A percentile compares a stretch with the other conserved stretches of the same genome.
Conservation (phyloP, 139 green algal genomes). For the Closterium sp. region DNA sequence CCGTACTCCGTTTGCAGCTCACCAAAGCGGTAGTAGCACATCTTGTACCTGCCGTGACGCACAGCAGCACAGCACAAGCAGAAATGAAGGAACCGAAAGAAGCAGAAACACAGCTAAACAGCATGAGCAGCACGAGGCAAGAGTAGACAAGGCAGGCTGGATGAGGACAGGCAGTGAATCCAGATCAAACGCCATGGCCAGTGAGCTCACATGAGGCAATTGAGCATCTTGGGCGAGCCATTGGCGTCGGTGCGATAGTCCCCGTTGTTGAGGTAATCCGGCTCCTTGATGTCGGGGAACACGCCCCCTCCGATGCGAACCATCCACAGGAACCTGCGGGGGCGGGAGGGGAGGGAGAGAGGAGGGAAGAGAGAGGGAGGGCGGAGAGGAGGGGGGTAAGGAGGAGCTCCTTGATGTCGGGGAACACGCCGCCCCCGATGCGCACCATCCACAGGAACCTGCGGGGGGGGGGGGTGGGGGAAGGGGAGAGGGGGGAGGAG, state of each 20-base stretch:
- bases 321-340: slow-evolving; percentile 54
- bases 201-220: slow-evolving; percentile 54
- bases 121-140: too few species aligned
- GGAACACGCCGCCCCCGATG: slow-evolving; percentile 55
- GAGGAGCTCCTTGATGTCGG: slow-evolving; percentile 69
- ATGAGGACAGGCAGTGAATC: too few species aligned
- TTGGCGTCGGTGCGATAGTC: slow-evolving; percentile 78
- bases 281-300: slow-evolving; percentile 69
- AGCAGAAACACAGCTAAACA: too few species aligned
- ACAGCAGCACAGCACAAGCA: not conserved
- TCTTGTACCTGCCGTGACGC: slow-evolving; percentile 50
- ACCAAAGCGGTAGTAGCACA: slow-evolving; percentile 58
- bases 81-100: not conserved
- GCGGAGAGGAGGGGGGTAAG: not conserved
- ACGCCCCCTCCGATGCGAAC: slow-evolving; percentile 55
- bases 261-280: slow-evolving; percentile 76
- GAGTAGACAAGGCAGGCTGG: too few species aligned
- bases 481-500: not conserved
- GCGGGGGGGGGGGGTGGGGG: not conserved
- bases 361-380: not conserved
- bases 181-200: too few species aligned
- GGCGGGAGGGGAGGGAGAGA: not conserved
- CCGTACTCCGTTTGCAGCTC: slow-evolving; percentile 42
- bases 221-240: slow-evolving; percentile 50
- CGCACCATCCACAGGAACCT: slow-evolving; percentile 58